Conservation (phyloP, 139 green algal species). For the Gonium pectorale region DNA sequence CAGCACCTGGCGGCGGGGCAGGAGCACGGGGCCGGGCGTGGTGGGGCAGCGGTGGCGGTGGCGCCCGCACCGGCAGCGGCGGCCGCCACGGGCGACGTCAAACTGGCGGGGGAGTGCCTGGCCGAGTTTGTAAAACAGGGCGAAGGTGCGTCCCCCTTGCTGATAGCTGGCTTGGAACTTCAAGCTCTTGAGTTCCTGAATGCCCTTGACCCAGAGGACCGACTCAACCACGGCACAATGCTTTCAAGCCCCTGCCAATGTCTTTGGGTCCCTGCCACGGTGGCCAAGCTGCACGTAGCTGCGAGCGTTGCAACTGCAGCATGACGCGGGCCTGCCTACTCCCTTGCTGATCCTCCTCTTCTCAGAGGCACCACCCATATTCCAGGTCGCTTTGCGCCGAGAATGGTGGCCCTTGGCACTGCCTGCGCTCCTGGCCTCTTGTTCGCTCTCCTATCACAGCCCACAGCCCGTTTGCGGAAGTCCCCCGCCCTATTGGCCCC, state of each 20-base stretch:
- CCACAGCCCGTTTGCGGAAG: no score
- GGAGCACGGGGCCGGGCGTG: neutral
- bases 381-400: no score
- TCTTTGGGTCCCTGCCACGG: neutral
- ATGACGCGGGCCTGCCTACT: no score
- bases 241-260: neutral
- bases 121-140: neutral
- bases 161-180: neutral
- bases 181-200: neutral
- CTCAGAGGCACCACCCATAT: no score
- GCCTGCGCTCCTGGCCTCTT: no score
- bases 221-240: neutral
- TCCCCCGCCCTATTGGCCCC: no score
- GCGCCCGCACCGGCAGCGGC: neutral
- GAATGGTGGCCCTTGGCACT: no score
- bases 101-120: conserved; percentile 4
- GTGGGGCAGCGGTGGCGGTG: neutral
- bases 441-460: no score
- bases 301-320: no score
- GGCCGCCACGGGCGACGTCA: neutral
- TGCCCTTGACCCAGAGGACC: neutral
- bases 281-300: no score
- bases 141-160: neutral
- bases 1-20: neutral
- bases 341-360: no score